phyloP scores from a whole-genome alignment of 805 yeast species.

The Candida alai region DNA sequence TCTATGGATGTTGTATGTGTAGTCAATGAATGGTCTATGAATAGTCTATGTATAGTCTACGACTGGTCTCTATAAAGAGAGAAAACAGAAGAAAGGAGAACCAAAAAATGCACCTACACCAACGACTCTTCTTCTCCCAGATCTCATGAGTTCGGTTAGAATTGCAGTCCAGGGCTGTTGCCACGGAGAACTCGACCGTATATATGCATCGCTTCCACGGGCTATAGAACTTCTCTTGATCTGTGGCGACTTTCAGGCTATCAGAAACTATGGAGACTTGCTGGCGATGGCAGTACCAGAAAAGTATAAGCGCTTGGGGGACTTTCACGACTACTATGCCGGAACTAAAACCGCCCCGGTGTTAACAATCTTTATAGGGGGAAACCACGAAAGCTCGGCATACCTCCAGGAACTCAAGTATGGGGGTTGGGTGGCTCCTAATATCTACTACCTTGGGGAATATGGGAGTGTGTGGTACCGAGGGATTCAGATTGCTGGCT shows the following conservation, averaged over 20 bases:
- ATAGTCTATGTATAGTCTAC: no score
- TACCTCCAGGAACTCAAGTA: slow-evolving; percentile 65
- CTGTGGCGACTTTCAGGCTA: slow-evolving; percentile 90
- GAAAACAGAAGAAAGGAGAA: background rate
- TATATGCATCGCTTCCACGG: slow-evolving; percentile 39
- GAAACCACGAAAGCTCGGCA: slow-evolving; percentile 90
- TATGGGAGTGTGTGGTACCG: slow-evolving; percentile 69
- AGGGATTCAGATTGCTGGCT: slow-evolving; percentile 75
- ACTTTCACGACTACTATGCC: slow-evolving; percentile 68
- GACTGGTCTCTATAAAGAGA: no score
- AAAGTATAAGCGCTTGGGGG: slow-evolving; percentile 74
- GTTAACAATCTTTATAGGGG: slow-evolving; percentile 82
- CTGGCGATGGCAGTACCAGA: slow-evolving; percentile 71
- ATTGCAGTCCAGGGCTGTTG: slow-evolving; percentile 88
- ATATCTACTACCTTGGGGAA: slow-evolving; percentile 80
- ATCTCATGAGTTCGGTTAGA: slow-evolving; percentile 12
- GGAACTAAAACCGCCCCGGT: slow-evolving; percentile 66
- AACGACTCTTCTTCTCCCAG: background rate
- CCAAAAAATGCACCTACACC: background rate
- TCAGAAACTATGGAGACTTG: slow-evolving; percentile 62
- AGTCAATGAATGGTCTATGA: no score
- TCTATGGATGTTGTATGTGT: background rate
- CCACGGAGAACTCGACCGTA: slow-evolving; percentile 69
- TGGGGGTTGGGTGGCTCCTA: slow-evolving; percentile 94
- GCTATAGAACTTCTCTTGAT: slow-evolving; percentile 50